Conservation (phyloP, 148 eudicot genomes). For the Fagopyrum homotropicum region DNA sequence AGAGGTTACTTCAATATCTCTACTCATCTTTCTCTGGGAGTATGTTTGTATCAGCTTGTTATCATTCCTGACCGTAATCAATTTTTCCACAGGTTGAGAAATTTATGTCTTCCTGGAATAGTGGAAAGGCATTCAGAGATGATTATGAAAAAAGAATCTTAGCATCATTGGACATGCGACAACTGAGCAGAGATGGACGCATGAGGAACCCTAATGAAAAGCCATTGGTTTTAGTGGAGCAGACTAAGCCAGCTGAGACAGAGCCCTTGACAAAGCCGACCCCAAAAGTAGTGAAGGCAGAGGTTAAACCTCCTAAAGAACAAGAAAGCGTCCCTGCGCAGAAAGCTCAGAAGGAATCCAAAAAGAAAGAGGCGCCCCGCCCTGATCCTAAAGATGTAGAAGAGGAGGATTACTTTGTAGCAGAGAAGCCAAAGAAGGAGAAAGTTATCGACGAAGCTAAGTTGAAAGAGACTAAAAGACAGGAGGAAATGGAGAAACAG, state of each 20-base stretch:
- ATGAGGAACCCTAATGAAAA: conserved; percentile 77
- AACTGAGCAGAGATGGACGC: conserved; percentile 72
- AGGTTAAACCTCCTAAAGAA: conserved; percentile 18
- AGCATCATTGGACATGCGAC: conserved; percentile 59
- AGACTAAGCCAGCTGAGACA: conserved; percentile 24
- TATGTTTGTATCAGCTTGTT: background rate
- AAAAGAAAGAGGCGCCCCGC: conserved; percentile 28
- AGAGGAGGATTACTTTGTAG: conserved; percentile 31
- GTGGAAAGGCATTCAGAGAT: conserved; percentile 55
- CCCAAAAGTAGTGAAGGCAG: conserved; percentile 49
- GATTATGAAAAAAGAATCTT: conserved; percentile 74
- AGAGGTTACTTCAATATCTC: conserved; percentile 27
- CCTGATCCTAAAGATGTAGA: conserved; percentile 4
- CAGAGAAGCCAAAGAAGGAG: conserved; percentile 30
- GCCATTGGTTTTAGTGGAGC: conserved; percentile 48
- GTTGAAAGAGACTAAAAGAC: conserved; percentile 59
- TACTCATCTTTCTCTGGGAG: background rate
- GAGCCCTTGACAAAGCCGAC: conserved; percentile 21
- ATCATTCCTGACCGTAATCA: background rate
- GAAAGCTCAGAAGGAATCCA: conserved; percentile 43
- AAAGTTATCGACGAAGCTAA: conserved; percentile 42
- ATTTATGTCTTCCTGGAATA: conserved; percentile 66
- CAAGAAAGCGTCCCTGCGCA: conserved; percentile 22
- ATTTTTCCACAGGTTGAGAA: conserved; percentile 41
- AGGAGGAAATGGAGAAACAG: conserved; percentile 76